A percentile compares a stretch with the other conserved stretches of the same genome.
Conservation (phyloP, 192 early-diverging fungal species). For the Radiomyces spectabilis region DNA sequence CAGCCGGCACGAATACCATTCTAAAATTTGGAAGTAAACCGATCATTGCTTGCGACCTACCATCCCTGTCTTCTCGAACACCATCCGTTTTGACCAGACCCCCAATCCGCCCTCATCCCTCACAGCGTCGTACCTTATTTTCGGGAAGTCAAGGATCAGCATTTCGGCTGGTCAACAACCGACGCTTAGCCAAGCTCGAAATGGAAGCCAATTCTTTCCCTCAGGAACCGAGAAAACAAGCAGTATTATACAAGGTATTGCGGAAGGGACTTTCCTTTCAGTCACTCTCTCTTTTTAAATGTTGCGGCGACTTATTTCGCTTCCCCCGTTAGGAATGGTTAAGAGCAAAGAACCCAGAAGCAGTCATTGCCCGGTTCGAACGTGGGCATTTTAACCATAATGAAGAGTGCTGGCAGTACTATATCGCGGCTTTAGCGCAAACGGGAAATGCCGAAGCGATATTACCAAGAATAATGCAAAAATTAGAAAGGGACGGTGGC, state of each 20-base stretch:
- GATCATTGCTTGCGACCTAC: too few species aligned
- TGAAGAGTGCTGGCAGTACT: conserved; percentile 46
- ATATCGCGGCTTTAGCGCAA: conserved; percentile 42
- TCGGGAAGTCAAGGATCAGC: too few species aligned
- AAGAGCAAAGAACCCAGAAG: conserved; percentile 40
- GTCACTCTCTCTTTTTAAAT: not conserved
- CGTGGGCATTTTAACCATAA: conserved; percentile 41
- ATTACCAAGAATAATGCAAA: conserved; percentile 44
- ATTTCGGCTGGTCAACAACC: conserved; percentile 34
- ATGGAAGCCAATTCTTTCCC: conserved; percentile 46
- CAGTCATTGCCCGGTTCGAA: conserved; percentile 47
- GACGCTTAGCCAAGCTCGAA: conserved; percentile 41
- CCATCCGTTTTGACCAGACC: too few species aligned
- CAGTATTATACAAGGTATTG: conserved; percentile 49
- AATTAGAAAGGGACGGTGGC: conserved; percentile 30
- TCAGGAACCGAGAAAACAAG: conserved; percentile 37
- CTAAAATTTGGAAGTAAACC: too few species aligned
- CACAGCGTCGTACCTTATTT: too few species aligned
- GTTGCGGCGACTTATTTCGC: not conserved
- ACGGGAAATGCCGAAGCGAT: conserved; percentile 46
- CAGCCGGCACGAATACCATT: too few species aligned
- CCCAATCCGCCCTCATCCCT: too few species aligned
- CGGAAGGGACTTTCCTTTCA: not conserved
- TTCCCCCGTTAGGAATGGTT: conserved; percentile 36
- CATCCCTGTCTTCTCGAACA: too few species aligned